Evolutionary conservation across 1,139 yeast genomes (phyloP), one percentile per base, ranked within the genome.

Genomic region (Spathaspora sp.): DNA sequence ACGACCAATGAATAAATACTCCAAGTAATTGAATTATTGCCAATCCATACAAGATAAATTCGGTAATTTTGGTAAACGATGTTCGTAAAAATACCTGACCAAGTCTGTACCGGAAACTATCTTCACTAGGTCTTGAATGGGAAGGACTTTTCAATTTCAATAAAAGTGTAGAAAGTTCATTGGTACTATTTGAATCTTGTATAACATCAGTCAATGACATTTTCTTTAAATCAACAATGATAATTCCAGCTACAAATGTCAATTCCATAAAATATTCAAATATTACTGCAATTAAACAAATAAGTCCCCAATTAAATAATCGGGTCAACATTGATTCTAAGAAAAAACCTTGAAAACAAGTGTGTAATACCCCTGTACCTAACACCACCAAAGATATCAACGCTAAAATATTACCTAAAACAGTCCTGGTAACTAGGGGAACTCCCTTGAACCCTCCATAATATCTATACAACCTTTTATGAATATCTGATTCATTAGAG

Each of bases 171-270:
- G 73, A 68, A 9, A 71, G 47, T 2, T 52, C 38, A 48, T 70
- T 71, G 1, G 63, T 62, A 7, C 65, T 69, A 16, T 50, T 47
- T 4, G 43, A 42, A 39, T 44, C 34, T 27, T 25, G 34, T 24
- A 47, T 38, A 7, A 82, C 60, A 50, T 83, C 89, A 9, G 79
- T 78, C 17, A 85, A 68, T 55, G 85, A 90, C 37, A 77, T 63
- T 46, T 89, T 72, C 40, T 82, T 76, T 41, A 84, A 67, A 64
- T 89, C 96, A 40, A 88, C 77, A 25, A 84, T 74, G 15, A 87
- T 64, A 0, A 86, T 79, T 0, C 90, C 83, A 1, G 82, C 69
- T 50, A 86, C 78, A 59, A 73, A 86, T 0, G 91, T 79, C 43
- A 81, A 57, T 53, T 84, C 89, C 41, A 88, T 64, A 3, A 75